phyloP scores from a whole-genome alignment of 345 rosid species.

The Arabidopsis thaliana region DNA sequence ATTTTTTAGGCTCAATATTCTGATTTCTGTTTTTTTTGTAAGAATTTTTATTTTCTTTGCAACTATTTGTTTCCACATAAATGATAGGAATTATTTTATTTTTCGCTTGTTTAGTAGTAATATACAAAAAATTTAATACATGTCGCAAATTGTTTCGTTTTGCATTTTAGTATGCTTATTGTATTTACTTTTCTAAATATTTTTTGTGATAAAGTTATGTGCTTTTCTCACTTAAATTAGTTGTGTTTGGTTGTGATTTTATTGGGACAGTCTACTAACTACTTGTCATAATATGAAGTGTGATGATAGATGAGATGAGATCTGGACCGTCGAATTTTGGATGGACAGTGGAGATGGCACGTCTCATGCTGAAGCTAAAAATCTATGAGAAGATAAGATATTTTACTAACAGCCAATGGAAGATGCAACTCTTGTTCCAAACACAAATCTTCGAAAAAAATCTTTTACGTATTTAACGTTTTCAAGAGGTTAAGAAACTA shows the following conservation, averaged over 20 bases:
- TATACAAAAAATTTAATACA: not conserved
- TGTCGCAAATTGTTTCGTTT: not conserved
- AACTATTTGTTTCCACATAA: not conserved
- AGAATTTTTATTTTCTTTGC: no score
- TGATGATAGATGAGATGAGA: conserved; percentile 25
- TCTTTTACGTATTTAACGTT: not conserved
- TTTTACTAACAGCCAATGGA: conserved; percentile 28
- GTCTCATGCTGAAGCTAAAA: conserved; percentile 34
- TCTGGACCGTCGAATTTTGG: conserved; percentile 43
- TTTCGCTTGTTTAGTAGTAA: no score
- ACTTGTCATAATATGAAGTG: conserved; percentile 30
- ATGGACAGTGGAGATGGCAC: conserved; percentile 46
- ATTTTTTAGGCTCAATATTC: no score
- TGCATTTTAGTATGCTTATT: not conserved
- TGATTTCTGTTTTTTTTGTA: no score
- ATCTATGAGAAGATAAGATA: conserved; percentile 40
- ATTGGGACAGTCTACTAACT: conserved; percentile 28
- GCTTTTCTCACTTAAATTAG: not conserved
- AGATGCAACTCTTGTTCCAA: not conserved
- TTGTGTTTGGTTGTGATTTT: conserved; percentile 19
- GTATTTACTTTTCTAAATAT: not conserved
- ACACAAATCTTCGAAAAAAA: not conserved
- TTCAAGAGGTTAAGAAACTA: conserved; percentile 1
- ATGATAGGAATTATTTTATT: not conserved
- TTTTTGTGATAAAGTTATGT: not conserved